Evolutionary conservation across 768 basidiomycete genomes (phyloP).

Genomic region (Boletus sp.): DNA sequence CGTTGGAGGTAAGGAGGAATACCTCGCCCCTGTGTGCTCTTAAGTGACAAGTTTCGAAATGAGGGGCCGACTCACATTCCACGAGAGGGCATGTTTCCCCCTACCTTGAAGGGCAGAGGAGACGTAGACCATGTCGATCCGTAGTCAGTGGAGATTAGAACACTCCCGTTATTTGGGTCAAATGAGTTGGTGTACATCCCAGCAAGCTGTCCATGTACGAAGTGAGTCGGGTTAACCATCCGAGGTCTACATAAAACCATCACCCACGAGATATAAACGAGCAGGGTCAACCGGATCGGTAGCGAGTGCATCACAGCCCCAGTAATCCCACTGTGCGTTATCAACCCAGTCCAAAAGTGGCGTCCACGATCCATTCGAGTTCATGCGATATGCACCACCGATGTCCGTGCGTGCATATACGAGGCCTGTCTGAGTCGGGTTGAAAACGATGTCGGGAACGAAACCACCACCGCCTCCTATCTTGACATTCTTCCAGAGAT

Average conservation of each 20-base stretch:
- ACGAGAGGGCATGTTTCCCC: constrained; percentile 44
- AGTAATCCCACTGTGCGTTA: constrained; percentile 53
- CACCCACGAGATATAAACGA: constrained; percentile 45
- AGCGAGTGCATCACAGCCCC: constrained; percentile 61
- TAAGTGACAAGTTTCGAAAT: neutral
- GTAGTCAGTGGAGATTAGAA: constrained; percentile 57
- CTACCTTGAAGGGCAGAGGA: constrained; percentile 61
- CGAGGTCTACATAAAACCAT: neutral
- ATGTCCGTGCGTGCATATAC: constrained; percentile 70
- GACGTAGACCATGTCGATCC: constrained; percentile 56
- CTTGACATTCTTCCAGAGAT: constrained; percentile 66
- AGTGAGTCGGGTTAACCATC: neutral
- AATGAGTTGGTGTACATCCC: constrained; percentile 14
- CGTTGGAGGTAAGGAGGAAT: neutral
- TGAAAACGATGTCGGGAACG: constrained; percentile 59
- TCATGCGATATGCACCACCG: constrained; percentile 63
- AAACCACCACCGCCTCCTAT: constrained; percentile 41
- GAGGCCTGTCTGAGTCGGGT: constrained; percentile 56
- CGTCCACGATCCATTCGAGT: constrained; percentile 60
- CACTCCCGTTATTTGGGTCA: constrained; percentile 35
- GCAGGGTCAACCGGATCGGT: constrained; percentile 58
- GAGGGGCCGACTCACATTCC: constrained; percentile 45
- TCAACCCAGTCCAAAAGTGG: constrained; percentile 57
- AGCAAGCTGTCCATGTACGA: neutral
- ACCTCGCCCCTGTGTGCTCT: constrained; percentile 8